A percentile compares a stretch with the other conserved stretches of the same genome.
phyloP scores from a whole-genome alignment of 768 basidiomycete genomes.

The Neoboletus subvelutipes region DNA sequence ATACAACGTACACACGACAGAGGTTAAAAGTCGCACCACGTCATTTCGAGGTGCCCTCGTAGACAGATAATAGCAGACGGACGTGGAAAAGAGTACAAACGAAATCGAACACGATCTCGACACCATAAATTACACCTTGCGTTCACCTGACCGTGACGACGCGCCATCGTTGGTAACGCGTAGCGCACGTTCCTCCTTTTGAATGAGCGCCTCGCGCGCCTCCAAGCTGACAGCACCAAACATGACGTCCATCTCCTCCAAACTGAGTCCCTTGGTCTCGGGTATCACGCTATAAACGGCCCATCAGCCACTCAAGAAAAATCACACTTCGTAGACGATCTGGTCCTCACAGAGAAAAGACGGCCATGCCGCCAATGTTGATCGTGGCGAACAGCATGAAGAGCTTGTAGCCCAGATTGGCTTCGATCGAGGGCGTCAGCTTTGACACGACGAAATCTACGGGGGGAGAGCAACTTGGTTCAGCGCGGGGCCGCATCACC shows the following conservation, averaged over 20 bases:
- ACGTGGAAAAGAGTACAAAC: neutral
- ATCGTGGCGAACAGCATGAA: conserved; percentile 77
- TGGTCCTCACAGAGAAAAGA: conserved; percentile 56
- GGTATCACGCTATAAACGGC: conserved; percentile 46
- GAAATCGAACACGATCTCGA: neutral
- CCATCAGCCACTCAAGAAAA: neutral
- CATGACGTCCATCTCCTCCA: conserved; percentile 57
- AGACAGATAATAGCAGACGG: neutral
- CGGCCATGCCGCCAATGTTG: conserved; percentile 68
- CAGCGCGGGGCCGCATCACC: neutral
- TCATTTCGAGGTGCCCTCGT: too few species aligned
- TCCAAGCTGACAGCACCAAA: conserved; percentile 59
- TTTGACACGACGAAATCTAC: conserved; percentile 74
- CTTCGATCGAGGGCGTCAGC: conserved; percentile 63
- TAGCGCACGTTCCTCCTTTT: conserved; percentile 39
- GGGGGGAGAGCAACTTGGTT: neutral
- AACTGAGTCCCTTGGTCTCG: conserved; percentile 57
- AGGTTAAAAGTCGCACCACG: neutral
- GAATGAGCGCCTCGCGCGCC: conserved; percentile 53
- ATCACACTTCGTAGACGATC: neutral
- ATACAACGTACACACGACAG: too few species aligned
- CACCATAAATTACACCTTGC: neutral
- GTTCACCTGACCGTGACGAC: conserved; percentile 3
- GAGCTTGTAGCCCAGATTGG: conserved; percentile 66
- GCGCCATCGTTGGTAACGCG: neutral